phyloP scores from a whole-genome alignment of 2,329 filamentous ascomycete species.

The Phialophora chinensis region DNA sequence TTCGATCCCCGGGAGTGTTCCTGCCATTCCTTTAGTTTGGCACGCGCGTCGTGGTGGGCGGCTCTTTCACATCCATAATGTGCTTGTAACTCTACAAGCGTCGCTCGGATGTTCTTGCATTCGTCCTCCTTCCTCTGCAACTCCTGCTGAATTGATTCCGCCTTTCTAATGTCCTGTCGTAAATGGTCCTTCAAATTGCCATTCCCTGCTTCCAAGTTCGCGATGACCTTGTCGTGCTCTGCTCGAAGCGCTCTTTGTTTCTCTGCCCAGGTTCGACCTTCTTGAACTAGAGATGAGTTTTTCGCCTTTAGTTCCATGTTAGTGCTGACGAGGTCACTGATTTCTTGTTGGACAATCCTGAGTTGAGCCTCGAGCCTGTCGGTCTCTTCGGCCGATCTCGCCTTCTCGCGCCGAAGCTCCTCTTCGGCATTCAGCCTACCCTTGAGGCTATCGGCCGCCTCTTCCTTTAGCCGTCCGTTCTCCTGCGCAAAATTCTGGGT shows the following conservation, averaged over 20 bases:
- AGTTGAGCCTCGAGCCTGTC: background rate
- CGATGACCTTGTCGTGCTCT: background rate
- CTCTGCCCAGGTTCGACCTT: background rate
- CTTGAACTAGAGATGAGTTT: background rate
- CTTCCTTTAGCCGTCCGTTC: background rate
- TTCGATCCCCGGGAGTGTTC: background rate
- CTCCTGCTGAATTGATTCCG: background rate
- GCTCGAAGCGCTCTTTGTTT: background rate
- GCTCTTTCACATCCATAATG: background rate
- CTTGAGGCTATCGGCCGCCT: background rate
- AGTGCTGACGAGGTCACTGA: background rate
- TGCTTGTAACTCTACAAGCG: background rate
- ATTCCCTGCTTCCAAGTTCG: background rate
- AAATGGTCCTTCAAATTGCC: background rate
- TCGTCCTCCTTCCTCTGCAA: background rate
- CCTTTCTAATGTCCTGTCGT: background rate
- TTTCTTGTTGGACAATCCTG: background rate
- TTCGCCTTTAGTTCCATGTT: background rate
- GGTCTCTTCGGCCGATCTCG: background rate
- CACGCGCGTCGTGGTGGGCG: background rate
- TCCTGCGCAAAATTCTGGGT: background rate
- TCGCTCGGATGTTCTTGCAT: background rate
- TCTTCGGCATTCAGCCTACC: background rate
- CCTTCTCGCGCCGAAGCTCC: background rate
- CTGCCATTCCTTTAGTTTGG: background rate